These are phyloP conservation scores for Solanum bulbocastanum DNA, from an alignment of 257 asterid genomes.

Conservation along the genomic window DNA sequence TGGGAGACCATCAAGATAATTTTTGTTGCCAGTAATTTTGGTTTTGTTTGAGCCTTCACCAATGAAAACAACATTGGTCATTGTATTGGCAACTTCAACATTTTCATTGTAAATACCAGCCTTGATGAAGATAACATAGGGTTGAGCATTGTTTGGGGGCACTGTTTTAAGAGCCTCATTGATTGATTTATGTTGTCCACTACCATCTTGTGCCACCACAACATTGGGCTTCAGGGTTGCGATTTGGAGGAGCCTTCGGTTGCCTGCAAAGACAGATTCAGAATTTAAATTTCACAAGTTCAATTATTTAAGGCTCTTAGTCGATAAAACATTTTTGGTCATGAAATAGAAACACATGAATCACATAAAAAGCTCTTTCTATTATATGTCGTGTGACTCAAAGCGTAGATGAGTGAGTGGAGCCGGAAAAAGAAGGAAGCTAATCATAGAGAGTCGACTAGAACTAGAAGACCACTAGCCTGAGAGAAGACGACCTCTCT, in stretches of 20 bases:
- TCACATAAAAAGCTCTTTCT: not conserved
- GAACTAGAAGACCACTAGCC: not conserved
- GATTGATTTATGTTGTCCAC: constrained; percentile 40
- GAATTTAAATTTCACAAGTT: not conserved
- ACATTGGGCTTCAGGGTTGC: constrained; percentile 28
- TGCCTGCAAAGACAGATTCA: not conserved
- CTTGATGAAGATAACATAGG: constrained; percentile 44
- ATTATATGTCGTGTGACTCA: not conserved
- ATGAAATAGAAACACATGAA: not conserved
- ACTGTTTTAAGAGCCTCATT: constrained; percentile 40
- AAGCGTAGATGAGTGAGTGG: not conserved
- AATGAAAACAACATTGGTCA: constrained; percentile 27
- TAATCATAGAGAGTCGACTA: not conserved
- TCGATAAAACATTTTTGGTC: not conserved
- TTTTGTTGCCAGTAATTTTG: constrained; percentile 50
- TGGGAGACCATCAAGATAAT: constrained; percentile 40
- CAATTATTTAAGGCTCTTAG: not conserved
- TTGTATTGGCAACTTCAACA: constrained; percentile 26
- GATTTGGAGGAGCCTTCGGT: constrained; percentile 23
- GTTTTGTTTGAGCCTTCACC: constrained; percentile 83
- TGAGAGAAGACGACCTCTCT: not conserved
- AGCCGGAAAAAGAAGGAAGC: not conserved
- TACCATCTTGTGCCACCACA: constrained; percentile 67
- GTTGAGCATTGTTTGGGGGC: constrained; percentile 22
- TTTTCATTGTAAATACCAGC: constrained; percentile 56